Evolutionary conservation across 2,329 filamentous ascomycete genomes (phyloP).

Genomic region (Aspergillus intermedius): DNA sequence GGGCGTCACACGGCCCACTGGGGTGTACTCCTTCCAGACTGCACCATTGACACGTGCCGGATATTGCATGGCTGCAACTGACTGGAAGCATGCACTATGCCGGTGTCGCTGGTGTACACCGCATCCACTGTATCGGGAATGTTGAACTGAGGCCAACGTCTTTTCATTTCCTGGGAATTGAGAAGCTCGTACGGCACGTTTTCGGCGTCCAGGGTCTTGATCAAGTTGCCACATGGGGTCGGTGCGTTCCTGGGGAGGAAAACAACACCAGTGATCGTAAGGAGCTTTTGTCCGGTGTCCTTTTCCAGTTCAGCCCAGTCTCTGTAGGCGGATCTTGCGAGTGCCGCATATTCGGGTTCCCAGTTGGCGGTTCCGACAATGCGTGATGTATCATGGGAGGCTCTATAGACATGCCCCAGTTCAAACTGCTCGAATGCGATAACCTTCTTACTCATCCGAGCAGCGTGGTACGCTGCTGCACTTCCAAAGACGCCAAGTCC

Average conservation of each 20-base stretch:
- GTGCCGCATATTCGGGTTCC: slow-evolving; percentile 28
- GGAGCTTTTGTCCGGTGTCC: slow-evolving; percentile 12
- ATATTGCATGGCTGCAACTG: slow-evolving; percentile 17
- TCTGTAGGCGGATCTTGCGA: slow-evolving; percentile 36
- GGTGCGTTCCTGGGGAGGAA: slow-evolving; percentile 14
- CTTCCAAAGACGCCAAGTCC: slow-evolving; percentile 23
- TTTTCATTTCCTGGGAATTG: slow-evolving; percentile 14
- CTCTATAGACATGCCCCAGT: slow-evolving; percentile 21
- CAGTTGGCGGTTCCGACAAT: slow-evolving; percentile 23
- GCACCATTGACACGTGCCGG: slow-evolving; percentile 17
- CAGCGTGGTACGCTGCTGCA: slow-evolving; percentile 21
- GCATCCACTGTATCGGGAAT: slow-evolving; percentile 16
- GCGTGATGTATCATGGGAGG: slow-evolving; percentile 25
- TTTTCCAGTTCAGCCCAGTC: slow-evolving; percentile 24
- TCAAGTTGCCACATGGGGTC: slow-evolving; percentile 10
- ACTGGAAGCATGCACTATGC: slow-evolving; percentile 20
- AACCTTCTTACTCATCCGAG: slow-evolving; percentile 20
- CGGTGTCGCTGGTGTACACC: slow-evolving; percentile 21
- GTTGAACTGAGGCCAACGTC: slow-evolving; percentile 19
- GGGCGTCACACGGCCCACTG: slow-evolving; percentile 14
- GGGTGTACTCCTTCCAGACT: slow-evolving; percentile 16
- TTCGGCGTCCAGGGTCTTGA: slow-evolving; percentile 11
- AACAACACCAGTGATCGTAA: slow-evolving; percentile 20
- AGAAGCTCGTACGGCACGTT: slow-evolving; percentile 20
- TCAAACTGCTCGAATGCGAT: slow-evolving; percentile 25